Evolutionary conservation across 257 asterid genomes (phyloP).

Genomic region (Leptodermis oblonga): DNA sequence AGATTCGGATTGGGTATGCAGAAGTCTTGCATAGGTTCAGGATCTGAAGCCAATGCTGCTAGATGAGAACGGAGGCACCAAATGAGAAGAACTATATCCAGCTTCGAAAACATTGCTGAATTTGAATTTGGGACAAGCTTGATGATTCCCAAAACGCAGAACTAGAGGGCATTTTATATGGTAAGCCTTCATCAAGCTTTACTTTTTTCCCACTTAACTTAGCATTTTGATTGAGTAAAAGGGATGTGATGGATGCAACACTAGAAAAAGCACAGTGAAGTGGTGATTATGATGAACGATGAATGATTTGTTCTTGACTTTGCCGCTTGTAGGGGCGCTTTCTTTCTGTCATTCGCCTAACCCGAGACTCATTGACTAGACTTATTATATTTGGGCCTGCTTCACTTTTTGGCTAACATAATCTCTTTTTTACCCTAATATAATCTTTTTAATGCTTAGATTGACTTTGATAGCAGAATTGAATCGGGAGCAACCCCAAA

Average conservation of each 20-base stretch:
- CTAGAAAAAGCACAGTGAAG: constrained; percentile 12
- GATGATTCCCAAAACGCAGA: too few species aligned
- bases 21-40: constrained; percentile 51
- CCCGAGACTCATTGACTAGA: too few species aligned
- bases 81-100: constrained; percentile 10
- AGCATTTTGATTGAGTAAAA: too few species aligned
- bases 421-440: too few species aligned
- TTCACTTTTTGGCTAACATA: too few species aligned
- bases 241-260: constrained; percentile 29
- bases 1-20: constrained; percentile 41
- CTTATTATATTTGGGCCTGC: too few species aligned
- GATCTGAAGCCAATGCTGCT: constrained; percentile 36
- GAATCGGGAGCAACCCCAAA: too few species aligned
- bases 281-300: constrained; percentile 20
- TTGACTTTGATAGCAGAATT: too few species aligned
- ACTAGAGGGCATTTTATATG: constrained; percentile 16
- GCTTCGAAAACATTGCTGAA: constrained; percentile 25
- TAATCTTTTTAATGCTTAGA: too few species aligned
- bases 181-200: background rate
- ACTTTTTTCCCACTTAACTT: background rate
- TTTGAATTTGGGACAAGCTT: too few species aligned
- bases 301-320: constrained; percentile 31
- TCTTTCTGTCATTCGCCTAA: too few species aligned
- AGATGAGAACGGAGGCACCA: constrained; percentile 15
- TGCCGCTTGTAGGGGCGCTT: constrained; percentile 18